phyloP scores from a whole-genome alignment of 768 basidiomycete species.

The Leccinum olivaceopallidum region DNA sequence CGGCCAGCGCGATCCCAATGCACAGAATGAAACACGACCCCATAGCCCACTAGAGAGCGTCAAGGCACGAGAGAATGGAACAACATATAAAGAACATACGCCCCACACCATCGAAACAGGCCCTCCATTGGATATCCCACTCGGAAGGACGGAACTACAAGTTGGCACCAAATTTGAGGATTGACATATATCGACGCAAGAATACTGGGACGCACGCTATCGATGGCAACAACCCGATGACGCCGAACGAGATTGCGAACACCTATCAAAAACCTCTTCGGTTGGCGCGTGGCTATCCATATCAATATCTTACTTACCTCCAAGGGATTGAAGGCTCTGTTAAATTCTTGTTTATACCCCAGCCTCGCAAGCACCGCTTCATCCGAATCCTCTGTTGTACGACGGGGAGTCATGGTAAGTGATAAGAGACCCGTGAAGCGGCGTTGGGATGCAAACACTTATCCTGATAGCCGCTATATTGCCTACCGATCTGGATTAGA shows the following conservation, averaged over 20 bases:
- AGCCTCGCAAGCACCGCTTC: slow-evolving; percentile 30
- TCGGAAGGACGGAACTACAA: slow-evolving; percentile 42
- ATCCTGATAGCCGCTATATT: neutral
- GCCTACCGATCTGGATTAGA: no score
- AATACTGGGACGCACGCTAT: slow-evolving; percentile 46
- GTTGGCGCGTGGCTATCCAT: no score
- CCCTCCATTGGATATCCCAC: slow-evolving; percentile 49
- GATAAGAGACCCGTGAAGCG: neutral
- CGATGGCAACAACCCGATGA: slow-evolving; percentile 65
- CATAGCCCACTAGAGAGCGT: slow-evolving; percentile 34
- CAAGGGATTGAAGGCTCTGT: slow-evolving; percentile 31
- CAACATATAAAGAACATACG: slow-evolving; percentile 19
- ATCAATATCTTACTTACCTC: slow-evolving; percentile 17
- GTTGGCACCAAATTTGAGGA: neutral
- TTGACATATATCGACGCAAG: neutral
- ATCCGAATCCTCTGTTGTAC: slow-evolving; percentile 17
- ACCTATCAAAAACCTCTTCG: slow-evolving; percentile 40
- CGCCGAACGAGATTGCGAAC: slow-evolving; percentile 67
- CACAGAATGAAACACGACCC: slow-evolving; percentile 36
- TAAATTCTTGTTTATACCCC: slow-evolving; percentile 38
- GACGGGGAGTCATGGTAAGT: slow-evolving; percentile 2
- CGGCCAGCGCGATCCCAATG: slow-evolving; percentile 39
- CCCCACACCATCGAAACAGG: slow-evolving; percentile 46
- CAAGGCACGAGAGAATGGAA: neutral
- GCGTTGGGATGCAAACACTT: neutral